These are phyloP conservation scores for Hygrophila difformis DNA, from an alignment of 257 asterid species.

Conservation along the genomic window DNA sequence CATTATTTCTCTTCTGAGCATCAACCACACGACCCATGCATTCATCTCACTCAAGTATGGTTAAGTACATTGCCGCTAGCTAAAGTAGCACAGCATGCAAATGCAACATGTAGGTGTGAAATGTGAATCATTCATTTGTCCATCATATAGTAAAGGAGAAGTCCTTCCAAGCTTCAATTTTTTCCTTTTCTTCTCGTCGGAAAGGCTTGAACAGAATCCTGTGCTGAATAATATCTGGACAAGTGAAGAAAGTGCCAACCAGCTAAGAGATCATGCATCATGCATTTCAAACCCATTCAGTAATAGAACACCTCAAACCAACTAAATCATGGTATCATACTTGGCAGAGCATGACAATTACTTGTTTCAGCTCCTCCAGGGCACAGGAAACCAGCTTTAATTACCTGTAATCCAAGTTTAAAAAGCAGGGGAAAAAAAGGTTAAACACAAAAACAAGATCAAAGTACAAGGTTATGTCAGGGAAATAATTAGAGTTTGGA, in stretches of 20 bases:
- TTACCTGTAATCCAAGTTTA: conserved; percentile 89
- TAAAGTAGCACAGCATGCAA: conserved; percentile 93
- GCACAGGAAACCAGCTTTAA: conserved; percentile 91
- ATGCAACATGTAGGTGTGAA: conserved; percentile 67
- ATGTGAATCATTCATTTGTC: conserved; percentile 98
- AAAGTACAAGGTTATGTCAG: too few species aligned
- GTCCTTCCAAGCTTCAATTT: conserved; percentile 76
- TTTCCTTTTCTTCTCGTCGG: conserved; percentile 84
- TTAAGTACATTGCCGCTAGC: conserved; percentile 90
- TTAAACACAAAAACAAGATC: not conserved
- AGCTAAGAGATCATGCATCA: conserved; percentile 92
- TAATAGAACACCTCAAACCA: conserved; percentile 91
- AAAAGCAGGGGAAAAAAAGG: conserved; percentile 24
- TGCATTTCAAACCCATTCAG: conserved; percentile 96
- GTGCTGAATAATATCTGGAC: conserved; percentile 84
- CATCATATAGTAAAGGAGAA: conserved; percentile 96
- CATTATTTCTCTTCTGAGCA: conserved; percentile 65
- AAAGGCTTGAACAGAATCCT: conserved; percentile 79
- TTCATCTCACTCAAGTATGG: conserved; percentile 86
- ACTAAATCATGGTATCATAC: conserved; percentile 97
- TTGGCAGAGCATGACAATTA: conserved; percentile 83
- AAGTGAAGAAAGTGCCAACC: conserved; percentile 76
- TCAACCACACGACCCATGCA: conserved; percentile 56
- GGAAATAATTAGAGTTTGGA: too few species aligned
- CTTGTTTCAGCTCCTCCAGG: conserved; percentile 87